Base-by-base conservation (phyloP, 306 rosid genomes). In the Lagenaria siceraria region DNA sequence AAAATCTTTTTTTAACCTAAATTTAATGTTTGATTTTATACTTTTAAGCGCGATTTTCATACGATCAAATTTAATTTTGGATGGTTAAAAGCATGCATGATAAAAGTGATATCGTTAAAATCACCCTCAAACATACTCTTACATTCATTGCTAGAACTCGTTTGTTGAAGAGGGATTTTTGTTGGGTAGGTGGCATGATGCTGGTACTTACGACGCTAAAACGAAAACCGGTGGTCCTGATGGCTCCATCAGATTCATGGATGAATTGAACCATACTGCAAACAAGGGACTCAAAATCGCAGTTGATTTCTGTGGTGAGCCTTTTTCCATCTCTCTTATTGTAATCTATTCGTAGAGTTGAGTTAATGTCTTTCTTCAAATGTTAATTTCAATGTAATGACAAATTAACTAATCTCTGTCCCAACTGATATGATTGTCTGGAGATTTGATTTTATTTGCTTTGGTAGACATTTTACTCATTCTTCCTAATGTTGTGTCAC, bases 171-270 rank as follows among this genome's bases (percentile, higher is more conserved):
- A 31, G 70, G 7, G 17, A 10, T 22, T 27, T 43, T 40, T 74
- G 31, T 71, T 42, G 73, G 65, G 58, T 75, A 94, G 98, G 79
- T 90, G 98, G 98, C 97, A 90, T 76, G 94, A 84, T 51, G 98
- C 98, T 54, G 96, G 92, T 78, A 91, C 97, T 51, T 94, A 84
- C 25, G 95, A 91, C 14, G 90, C 78, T 33, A 74, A 79, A 35
- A 80, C 89, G 22, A 84, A 77, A 81, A 90, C 91, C 0, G 97
- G 97, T 77, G 98, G 97, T 55, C 91, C 98, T 15, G 74, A 91
- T 76, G 98, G 98, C 76, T 94, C 97, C 21, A 94, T 94, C 76
- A 85, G 93, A 78, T 86, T 77, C 13, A 24, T 2, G 35, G 14
- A 33, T 46, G 97, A 94, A 79, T 60, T 94, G 66, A 82, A 68